A percentile compares a stretch with the other conserved stretches of the same genome.
These are phyloP conservation scores for Cryptococcus hybrid DNA, from an alignment of 1,284 basidiomycete genomes.

Conservation along the genomic window DNA sequence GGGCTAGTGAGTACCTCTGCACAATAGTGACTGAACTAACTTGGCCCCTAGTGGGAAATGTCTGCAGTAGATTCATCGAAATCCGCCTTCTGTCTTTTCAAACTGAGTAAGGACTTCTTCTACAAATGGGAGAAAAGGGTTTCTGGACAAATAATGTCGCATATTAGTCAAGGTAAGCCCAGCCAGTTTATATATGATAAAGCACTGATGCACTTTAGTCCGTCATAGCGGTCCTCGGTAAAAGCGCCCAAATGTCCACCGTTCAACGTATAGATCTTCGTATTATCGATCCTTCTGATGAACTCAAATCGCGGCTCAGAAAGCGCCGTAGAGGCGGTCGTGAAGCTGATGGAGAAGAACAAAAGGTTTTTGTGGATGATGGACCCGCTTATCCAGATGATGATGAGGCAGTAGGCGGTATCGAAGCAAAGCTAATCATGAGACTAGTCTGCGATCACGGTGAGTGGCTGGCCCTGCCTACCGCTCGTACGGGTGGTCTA, in stretches of 20 bases:
- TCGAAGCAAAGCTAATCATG: constrained; percentile 32
- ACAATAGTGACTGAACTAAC: neutral
- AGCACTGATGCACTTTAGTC: constrained; percentile 30
- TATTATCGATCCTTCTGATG: constrained; percentile 38
- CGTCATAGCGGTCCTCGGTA: constrained; percentile 44
- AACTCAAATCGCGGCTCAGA: constrained; percentile 12
- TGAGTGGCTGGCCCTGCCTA: constrained; percentile 12
- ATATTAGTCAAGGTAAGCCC: constrained; percentile 45
- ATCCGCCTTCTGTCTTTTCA: constrained; percentile 46
- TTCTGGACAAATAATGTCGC: constrained; percentile 36
- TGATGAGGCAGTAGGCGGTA: constrained; percentile 19
- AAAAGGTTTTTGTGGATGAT: constrained; percentile 10
- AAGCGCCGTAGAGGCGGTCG: constrained; percentile 4
- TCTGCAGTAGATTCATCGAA: constrained; percentile 46
- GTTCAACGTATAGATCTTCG: constrained; percentile 43
- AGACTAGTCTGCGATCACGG: constrained; percentile 49
- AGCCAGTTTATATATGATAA: neutral
- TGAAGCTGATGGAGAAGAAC: constrained; percentile 20
- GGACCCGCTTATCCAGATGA: constrained; percentile 5
- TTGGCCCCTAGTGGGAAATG: constrained; percentile 37
- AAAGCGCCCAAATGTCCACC: constrained; percentile 32
- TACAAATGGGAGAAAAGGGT: constrained; percentile 24
- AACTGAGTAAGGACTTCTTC: constrained; percentile 41
- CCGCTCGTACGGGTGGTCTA: neutral
- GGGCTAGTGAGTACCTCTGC: constrained; percentile 24